A percentile compares a stretch with the other conserved stretches of the same genome.
phyloP scores from a whole-genome alignment of 768 basidiomycete species.

The Phaeolepiota aurea region DNA sequence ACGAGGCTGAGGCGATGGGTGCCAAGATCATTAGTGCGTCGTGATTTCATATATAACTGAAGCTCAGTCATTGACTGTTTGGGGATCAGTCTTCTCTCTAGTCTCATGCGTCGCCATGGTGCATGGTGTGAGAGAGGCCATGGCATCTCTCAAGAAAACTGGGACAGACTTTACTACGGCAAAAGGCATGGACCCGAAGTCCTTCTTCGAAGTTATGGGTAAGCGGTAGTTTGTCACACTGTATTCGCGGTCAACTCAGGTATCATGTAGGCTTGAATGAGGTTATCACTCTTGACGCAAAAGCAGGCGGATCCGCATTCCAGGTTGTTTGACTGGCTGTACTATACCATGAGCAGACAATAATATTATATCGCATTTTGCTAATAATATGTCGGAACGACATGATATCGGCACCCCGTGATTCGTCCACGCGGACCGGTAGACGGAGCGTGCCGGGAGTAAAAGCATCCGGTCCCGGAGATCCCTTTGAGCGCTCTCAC shows the following conservation, averaged over 20 bases:
- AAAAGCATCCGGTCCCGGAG: no score
- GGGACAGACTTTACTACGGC: slow-evolving; percentile 59
- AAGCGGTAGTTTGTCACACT: slow-evolving; percentile 3
- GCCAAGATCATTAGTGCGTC: slow-evolving; percentile 72
- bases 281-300: not conserved
- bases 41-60: not conserved
- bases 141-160: slow-evolving; percentile 68
- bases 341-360: no score
- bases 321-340: not conserved
- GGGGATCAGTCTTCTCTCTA: slow-evolving; percentile 62
- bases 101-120: slow-evolving; percentile 72
- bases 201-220: slow-evolving; percentile 77
- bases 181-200: slow-evolving; percentile 67
- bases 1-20: slow-evolving; percentile 66
- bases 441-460: no score
- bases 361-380: no score
- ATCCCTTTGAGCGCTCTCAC: no score
- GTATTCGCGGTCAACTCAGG: slow-evolving; percentile 14
- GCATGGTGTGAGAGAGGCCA: slow-evolving; percentile 69
- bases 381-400: no score
- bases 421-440: no score
- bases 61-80: not conserved
- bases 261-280: not conserved
- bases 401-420: no score
- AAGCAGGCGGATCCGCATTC: slow-evolving; percentile 1